A percentile compares a stretch with the other conserved stretches of the same genome.
Evolutionary conservation across 352 stramenopile genomes (phyloP).

Genomic region (Hyaloperonospora arabidopsidis): DNA sequence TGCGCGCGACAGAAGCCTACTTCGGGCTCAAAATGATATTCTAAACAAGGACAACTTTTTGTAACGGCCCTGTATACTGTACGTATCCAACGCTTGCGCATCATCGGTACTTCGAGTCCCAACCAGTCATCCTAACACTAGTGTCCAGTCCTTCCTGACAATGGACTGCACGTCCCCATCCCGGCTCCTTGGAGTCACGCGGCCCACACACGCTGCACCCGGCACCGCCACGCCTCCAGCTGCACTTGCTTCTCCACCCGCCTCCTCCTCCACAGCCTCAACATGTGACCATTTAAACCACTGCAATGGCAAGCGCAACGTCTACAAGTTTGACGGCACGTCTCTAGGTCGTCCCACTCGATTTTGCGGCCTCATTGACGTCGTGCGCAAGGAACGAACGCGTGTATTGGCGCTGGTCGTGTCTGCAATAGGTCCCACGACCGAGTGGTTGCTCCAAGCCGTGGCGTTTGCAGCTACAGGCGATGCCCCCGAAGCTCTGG

Average conservation of each 20-base stretch:
- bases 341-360: conserved; percentile 59
- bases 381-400: conserved; percentile 48
- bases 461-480: conserved; percentile 50
- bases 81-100: no score
- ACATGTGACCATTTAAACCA: conserved; percentile 43
- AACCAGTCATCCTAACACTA: no score
- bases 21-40: no score
- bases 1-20: no score
- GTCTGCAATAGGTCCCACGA: conserved; percentile 74
- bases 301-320: conserved; percentile 47
- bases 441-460: conserved; percentile 61
- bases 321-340: conserved; percentile 82
- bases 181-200: conserved; percentile 59
- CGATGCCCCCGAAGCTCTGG: conserved; percentile 35
- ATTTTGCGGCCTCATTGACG: conserved; percentile 56
- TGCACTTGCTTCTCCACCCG: conserved; percentile 4
- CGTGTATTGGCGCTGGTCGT: conserved; percentile 66
- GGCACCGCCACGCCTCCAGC: conserved; percentile 30
- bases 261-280: background rate
- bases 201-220: no score
- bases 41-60: no score
- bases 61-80: no score
- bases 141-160: background rate
- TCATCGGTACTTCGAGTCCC: no score
- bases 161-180: conserved; percentile 75